Percentiles rank a stretch among this genome's conserved stretches.
phyloP scores from a whole-genome alignment of 164 flowering plant species.

The Umbellularia californica region DNA sequence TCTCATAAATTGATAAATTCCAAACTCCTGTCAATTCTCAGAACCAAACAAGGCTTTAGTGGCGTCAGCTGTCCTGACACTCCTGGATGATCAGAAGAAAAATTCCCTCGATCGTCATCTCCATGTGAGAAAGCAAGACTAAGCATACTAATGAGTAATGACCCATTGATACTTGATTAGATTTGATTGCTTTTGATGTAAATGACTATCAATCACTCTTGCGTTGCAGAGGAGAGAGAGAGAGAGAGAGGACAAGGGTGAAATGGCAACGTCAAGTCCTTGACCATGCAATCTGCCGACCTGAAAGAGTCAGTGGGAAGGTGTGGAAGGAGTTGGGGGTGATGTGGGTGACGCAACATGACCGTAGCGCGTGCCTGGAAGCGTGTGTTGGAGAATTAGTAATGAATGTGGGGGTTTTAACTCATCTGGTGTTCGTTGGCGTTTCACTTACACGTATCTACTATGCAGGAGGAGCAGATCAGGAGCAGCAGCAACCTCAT shows the following conservation, averaged over 20 bases:
- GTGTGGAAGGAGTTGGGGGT: no score
- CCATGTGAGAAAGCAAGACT: not conserved
- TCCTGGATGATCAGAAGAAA: no score
- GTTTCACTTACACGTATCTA: no score
- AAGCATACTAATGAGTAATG: no score
- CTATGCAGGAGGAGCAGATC: no score
- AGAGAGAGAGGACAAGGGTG: not conserved
- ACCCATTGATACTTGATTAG: not conserved
- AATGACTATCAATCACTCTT: not conserved
- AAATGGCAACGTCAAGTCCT: not conserved
- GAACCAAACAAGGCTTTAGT: no score
- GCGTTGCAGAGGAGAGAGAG: not conserved
- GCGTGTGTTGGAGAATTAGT: slow-evolving; percentile 35
- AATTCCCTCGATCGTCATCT: not conserved
- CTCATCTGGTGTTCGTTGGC: slow-evolving; percentile 3
- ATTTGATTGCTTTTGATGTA: not conserved
- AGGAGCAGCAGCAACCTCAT: no score
- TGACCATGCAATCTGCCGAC: not conserved
- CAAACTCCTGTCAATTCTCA: no score
- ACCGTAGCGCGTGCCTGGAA: slow-evolving; percentile 43
- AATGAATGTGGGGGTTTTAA: slow-evolving; percentile 25
- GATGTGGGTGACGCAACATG: not conserved
- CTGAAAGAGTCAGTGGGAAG: not conserved
- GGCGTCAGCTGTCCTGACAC: no score
- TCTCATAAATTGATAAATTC: no score